These are phyloP conservation scores for Mortierella claussenii DNA, from an alignment of 192 early-diverging fungal species.

Conservation along the genomic window DNA sequence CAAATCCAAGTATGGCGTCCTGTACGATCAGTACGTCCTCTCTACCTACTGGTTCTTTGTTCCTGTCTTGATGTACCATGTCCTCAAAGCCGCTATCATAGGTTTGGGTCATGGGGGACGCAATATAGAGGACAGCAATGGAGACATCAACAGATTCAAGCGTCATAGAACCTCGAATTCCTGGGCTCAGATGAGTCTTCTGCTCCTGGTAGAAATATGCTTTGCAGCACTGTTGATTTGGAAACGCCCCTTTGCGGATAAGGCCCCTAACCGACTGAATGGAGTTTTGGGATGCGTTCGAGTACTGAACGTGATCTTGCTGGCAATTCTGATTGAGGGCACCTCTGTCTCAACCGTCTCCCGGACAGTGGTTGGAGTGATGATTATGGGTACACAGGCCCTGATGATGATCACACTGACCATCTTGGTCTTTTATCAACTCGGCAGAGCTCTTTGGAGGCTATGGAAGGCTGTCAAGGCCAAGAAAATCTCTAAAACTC, in stretches of 20 bases:
- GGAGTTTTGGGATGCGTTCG: conserved; percentile 25
- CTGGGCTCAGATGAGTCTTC: conserved; percentile 26
- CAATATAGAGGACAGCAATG: too few relatives aligned
- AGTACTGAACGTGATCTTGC: conserved; percentile 35
- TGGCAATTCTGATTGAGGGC: conserved; percentile 28
- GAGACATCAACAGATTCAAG: not conserved
- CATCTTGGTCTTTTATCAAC: conserved; percentile 22
- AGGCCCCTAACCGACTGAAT: conserved; percentile 30
- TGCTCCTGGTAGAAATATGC: conserved; percentile 25
- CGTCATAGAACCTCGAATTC: conserved; percentile 5
- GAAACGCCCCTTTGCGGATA: conserved; percentile 35
- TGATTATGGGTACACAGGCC: conserved; percentile 26
- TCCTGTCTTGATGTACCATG: conserved; percentile 33
- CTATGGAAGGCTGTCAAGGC: conserved; percentile 5
- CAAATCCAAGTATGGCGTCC: conserved; percentile 38
- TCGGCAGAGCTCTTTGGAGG: conserved; percentile 12
- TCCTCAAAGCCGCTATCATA: conserved; percentile 34
- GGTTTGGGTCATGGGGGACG: conserved; percentile 16
- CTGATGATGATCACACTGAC: conserved; percentile 37
- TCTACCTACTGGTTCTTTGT: conserved; percentile 50
- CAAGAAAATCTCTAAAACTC: not conserved
- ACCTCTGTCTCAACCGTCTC: conserved; percentile 18
- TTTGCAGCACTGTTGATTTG: conserved; percentile 33
- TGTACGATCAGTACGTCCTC: conserved; percentile 46
- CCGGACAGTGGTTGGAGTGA: conserved; percentile 13